Conservation (phyloP, 2,329 filamentous ascomycete genomes). For the Clarireedia paspali region DNA sequence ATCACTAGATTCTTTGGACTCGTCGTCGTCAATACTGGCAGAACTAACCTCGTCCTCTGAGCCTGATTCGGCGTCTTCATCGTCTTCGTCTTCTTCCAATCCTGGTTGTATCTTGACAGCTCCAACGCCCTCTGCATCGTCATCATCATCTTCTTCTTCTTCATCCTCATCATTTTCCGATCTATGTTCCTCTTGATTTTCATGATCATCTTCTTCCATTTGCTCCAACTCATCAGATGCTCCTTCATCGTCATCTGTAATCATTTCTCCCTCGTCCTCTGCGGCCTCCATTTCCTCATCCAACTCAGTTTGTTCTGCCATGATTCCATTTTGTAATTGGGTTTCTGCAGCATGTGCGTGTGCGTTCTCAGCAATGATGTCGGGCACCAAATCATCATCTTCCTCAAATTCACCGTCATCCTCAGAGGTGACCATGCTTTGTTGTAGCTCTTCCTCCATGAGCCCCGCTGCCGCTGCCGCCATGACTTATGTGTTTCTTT, state of each 20-base stretch:
- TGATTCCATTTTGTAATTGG: conserved; percentile 29
- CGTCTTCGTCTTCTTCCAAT: conserved; percentile 29
- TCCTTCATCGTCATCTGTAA: conserved; percentile 27
- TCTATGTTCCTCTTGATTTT: conserved; percentile 32
- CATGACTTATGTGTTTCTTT: conserved; percentile 6
- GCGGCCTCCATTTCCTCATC: conserved; percentile 16
- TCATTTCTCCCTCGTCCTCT: conserved; percentile 26
- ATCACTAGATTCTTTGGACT: conserved; percentile 48
- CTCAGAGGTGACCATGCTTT: conserved; percentile 29
- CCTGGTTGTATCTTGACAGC: conserved; percentile 30
- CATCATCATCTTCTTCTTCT: conserved; percentile 34
- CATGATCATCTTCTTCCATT: conserved; percentile 34
- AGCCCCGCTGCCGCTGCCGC: conserved; percentile 15
- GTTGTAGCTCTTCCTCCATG: conserved; percentile 27
- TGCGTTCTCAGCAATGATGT: conserved; percentile 23
- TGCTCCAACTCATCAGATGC: conserved; percentile 24
- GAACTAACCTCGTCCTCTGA: conserved; percentile 24
- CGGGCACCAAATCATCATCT: conserved; percentile 25
- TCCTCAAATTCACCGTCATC: conserved; percentile 31
- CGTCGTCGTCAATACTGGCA: conserved; percentile 28
- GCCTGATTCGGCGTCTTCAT: conserved; percentile 31
- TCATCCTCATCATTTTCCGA: conserved; percentile 35
- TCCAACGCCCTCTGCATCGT: conserved; percentile 29
- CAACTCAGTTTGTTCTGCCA: conserved; percentile 17
- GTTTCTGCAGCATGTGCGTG: conserved; percentile 30